These are phyloP conservation scores for Aspergillus brasiliensis DNA, from an alignment of 2,329 filamentous ascomycete genomes.

Conservation along the genomic window DNA sequence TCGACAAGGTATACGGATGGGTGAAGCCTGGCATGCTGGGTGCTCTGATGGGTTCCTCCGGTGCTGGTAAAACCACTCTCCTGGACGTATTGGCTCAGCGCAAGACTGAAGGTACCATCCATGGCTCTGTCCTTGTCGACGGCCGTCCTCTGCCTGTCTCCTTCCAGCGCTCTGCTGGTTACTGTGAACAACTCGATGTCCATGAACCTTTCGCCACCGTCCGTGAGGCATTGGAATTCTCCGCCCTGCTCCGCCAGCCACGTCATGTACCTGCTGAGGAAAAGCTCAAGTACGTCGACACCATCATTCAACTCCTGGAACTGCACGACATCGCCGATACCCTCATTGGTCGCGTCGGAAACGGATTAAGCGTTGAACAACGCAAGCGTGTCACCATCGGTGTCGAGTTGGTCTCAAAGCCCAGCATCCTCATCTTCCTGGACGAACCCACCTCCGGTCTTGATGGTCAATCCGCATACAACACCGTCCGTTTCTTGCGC, in stretches of 20 bases:
- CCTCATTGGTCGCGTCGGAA: constrained; percentile 52
- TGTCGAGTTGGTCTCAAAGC: constrained; percentile 70
- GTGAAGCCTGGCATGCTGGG: constrained; percentile 76
- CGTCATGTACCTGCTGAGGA: constrained; percentile 54
- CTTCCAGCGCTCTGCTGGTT: constrained; percentile 69
- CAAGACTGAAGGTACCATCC: constrained; percentile 63
- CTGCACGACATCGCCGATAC: constrained; percentile 66
- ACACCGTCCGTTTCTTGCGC: constrained; percentile 66
- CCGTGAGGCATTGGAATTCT: constrained; percentile 67
- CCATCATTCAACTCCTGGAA: constrained; percentile 65
- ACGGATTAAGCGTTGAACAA: constrained; percentile 62
- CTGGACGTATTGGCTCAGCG: constrained; percentile 74
- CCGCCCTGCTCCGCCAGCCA: constrained; percentile 63
- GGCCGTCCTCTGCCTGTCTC: constrained; percentile 60
- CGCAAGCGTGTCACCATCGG: constrained; percentile 71
- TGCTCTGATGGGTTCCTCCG: constrained; percentile 75
- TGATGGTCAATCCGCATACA: constrained; percentile 67
- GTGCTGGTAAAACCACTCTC: constrained; percentile 75
- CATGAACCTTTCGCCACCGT: constrained; percentile 68
- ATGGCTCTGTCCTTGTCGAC: constrained; percentile 68
- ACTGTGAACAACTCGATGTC: constrained; percentile 69
- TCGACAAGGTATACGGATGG: constrained; percentile 72
- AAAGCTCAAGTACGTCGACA: constrained; percentile 66
- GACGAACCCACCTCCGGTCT: constrained; percentile 72
- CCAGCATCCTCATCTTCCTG: constrained; percentile 67